Evolutionary conservation across 78 protist species (phyloP), one percentile per base, ranked within the genome.

Genomic region (Chrysochromulina parva): DNA sequence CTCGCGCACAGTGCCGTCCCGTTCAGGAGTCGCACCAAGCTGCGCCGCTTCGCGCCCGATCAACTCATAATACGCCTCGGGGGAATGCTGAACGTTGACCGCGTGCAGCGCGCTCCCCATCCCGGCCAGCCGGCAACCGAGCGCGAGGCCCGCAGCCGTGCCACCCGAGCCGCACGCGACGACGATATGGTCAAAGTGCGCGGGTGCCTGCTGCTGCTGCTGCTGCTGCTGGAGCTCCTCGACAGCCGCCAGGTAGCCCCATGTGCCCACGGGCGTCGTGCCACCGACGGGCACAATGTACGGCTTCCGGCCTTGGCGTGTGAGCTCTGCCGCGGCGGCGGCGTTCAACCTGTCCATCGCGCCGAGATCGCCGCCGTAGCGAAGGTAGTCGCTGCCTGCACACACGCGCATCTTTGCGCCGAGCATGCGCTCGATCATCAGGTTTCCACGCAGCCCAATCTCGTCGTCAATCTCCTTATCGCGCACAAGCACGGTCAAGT

Each of bases 181-280:
- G 26, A 74, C 57, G 24, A 74, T 48, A 22, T 74, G 82, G 55
- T 74, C 82, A 19, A 74, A 4, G 11, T 28, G 50, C 62, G 62
- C 78, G 19, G 1, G 50, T 3, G 11, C 78, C 11, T 6, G 50
- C 19, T 69, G 24, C 38, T 2, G 54, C 54, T 28, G 78, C 53
- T n/a, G 20, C 78, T 69, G 78, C 78, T 38, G 78, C 50, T 50
- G 22, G 47, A 90, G 58, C 85, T 90, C 92, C 13, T 74, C 85
- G 16, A 90, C 69, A 28, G 78, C 78, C 50, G 1, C 52, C 13
- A 73, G 24, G 73, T 90, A 90, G n/a, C 92, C 92, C 92, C 92
- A 90, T 7, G 78, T 90, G 71, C 89, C 92, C n/a, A 74, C 50
- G 16, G 85, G 20, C 20, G 0, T 78, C 22, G 89, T 19, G 2